phyloP scores from a whole-genome alignment of 768 basidiomycete species.

The Pleurotus tuber-regium region DNA sequence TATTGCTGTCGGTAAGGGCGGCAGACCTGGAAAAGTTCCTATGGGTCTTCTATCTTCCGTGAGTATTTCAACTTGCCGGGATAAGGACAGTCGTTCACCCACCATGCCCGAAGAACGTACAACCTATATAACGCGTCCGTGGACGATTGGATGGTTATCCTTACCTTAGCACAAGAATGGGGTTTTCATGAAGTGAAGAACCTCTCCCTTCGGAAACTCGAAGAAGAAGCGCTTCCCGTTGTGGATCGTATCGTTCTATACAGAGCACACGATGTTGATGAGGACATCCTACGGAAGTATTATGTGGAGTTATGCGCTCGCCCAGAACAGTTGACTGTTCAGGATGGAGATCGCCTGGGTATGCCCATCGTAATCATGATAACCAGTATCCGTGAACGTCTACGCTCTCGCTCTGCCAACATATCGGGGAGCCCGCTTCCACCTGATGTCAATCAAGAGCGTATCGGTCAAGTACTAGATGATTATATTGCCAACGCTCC shows the following conservation, averaged over 20 bases:
- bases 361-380: conserved; percentile 49
- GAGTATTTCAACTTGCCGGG: conserved; percentile 14
- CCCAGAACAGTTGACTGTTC: conserved; percentile 44
- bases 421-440: conserved; percentile 13
- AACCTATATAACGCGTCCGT: conserved; percentile 49
- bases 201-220: conserved; percentile 55
- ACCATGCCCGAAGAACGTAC: conserved; percentile 39
- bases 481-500: too few relatives aligned
- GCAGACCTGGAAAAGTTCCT: conserved; percentile 45
- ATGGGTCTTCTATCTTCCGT: conserved; percentile 60
- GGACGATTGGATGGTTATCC: conserved; percentile 52
- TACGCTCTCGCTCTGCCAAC: too few relatives aligned
- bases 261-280: conserved; percentile 36
- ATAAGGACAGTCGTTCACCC: not conserved
- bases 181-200: conserved; percentile 45
- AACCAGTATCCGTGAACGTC: conserved; percentile 46
- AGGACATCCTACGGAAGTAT: conserved; percentile 47
- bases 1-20: conserved; percentile 35
- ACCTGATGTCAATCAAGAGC: conserved; percentile 6
- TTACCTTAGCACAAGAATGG: conserved; percentile 56
- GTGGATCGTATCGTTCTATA: conserved; percentile 55
- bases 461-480: too few relatives aligned
- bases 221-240: conserved; percentile 33
- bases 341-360: conserved; percentile 56
- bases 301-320: conserved; percentile 55